phyloP scores from a whole-genome alignment of 2,329 filamentous ascomycete genomes.

The Calonectria pseudoturangicola region DNA sequence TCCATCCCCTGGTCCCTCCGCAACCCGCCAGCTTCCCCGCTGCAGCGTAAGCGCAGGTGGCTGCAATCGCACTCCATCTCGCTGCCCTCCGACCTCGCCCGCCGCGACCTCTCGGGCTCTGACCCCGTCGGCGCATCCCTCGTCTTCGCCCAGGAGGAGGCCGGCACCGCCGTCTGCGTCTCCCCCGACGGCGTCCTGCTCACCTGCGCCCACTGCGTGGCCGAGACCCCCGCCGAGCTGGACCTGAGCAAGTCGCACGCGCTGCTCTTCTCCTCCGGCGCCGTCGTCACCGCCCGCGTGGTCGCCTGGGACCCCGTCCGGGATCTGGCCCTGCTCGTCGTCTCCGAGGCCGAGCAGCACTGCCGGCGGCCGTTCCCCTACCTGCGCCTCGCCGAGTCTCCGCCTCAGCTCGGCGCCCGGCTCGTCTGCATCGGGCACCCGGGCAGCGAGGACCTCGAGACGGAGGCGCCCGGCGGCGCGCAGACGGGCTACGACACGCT shows the following conservation, averaged over 20 bases:
- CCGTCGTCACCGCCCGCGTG: conserved; percentile 61
- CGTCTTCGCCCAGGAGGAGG: conserved; percentile 69
- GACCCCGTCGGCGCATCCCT: conserved; percentile 57
- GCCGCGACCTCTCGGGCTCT: conserved; percentile 13
- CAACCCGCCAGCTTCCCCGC: conserved; percentile 13
- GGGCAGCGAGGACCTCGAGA: conserved; percentile 66
- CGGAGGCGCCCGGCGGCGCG: conserved; percentile 56
- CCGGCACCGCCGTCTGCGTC: conserved; percentile 71
- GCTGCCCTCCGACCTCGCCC: conserved; percentile 38
- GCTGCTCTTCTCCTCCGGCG: conserved; percentile 66
- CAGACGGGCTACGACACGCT: conserved; percentile 68
- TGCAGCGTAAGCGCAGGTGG: conserved; percentile 34
- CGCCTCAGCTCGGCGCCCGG: conserved; percentile 46
- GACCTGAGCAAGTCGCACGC: conserved; percentile 57
- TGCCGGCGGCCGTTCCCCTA: conserved; percentile 47
- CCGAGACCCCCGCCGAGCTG: conserved; percentile 62
- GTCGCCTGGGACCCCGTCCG: conserved; percentile 64
- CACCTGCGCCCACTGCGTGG: conserved; percentile 71
- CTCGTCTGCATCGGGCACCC: conserved; percentile 61
- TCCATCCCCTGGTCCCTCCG: conserved; percentile 27
- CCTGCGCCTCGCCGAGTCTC: conserved; percentile 37
- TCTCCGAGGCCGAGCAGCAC: conserved; percentile 56
- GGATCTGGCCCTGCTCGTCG: conserved; percentile 68
- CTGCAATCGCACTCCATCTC: conserved; percentile 44
- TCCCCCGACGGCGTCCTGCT: conserved; percentile 65